Evolutionary conservation across 352 stramenopile genomes (phyloP).

Genomic region (Globisporangium nagaii): DNA sequence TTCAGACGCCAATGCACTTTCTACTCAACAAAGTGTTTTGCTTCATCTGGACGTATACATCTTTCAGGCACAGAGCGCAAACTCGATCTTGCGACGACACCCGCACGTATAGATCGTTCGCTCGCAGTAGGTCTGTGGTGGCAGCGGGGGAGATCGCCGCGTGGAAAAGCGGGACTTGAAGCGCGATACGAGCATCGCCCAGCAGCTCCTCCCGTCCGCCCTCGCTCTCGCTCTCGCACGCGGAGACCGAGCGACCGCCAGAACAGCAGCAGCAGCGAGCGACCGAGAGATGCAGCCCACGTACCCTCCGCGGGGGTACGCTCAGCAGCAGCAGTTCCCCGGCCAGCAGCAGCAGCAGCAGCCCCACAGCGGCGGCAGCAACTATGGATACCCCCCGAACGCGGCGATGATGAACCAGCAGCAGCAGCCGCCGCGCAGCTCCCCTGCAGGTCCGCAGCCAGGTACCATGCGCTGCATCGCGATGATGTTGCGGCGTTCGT

Average conservation of each 20-base stretch:
- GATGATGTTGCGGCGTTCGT: neutral
- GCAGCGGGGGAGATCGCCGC: conserved; percentile 6
- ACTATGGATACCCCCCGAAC: conserved; percentile 10
- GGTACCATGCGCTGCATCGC: neutral
- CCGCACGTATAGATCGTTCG: conserved; percentile 4
- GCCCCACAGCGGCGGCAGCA: conserved; percentile 13
- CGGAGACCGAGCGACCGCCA: neutral
- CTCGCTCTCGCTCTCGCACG: neutral
- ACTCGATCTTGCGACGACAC: neutral
- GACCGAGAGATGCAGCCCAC: conserved; percentile 29
- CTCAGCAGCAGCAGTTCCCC: conserved; percentile 11
- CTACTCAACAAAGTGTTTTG: neutral
- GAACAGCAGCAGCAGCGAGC: neutral
- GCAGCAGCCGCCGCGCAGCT: conserved; percentile 2
- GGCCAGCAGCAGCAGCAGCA: conserved; percentile 25
- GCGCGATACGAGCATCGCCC: neutral
- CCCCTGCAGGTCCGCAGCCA: conserved; percentile 6
- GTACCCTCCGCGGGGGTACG: conserved; percentile 33
- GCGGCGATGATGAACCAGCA: conserved; percentile 4
- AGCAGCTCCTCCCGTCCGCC: neutral
- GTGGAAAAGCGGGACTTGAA: conserved; percentile 9
- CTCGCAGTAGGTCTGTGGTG: neutral
- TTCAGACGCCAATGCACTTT: no score
- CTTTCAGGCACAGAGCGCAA: neutral
- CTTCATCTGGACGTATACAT: neutral